Base-by-base conservation (phyloP, 139 green algal genomes). In the Volvox reticuliferus region DNA sequence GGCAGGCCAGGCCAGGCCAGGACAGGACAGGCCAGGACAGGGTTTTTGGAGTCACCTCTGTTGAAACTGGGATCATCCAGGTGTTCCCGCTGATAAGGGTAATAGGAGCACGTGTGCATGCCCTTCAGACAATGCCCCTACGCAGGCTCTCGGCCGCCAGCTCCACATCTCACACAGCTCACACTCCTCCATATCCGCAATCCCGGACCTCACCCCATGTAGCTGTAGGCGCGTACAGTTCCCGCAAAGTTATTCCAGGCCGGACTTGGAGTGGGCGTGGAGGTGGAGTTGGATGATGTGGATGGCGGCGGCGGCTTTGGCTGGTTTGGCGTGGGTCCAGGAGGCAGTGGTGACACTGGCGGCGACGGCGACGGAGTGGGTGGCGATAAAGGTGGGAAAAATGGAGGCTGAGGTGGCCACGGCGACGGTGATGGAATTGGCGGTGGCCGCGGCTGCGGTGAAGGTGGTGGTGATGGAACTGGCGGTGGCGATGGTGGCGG, bases 161-260 rank as follows among this genome's bases (percentile, higher is more conserved):
- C 78, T 22, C 21, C 78, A 22, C 14, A 35, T 36, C 44, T 55
- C 44, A 14, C 1, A 63, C 9, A 30, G 21, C 17, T 33, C 22
- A 22, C 36, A 24, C 24, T 16, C 37, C 37, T 67, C 78, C 12
- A 12, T 1, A 26, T 2, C 32, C 21, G 1, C 78, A 22, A 44
- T 22, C n/a, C 79, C 50, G 16, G 65, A 73, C 65, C 81, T 77
- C 65, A 88, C 82, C 6, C 33, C 20, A 26, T 12, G 44, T 83
- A 82, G 85, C 69, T 89, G 85, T 73, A 89, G 2, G 85, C 44
- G 6, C 35, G n/a, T 9, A 89, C 81, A 0, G 81, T 76, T 3
- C 61, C 81, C 1, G 81, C 81, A 17, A 77, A 71, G 50, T 71
- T n/a, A 24, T 86, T 24, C 79, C 79, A 86, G 30, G 81, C 32